Conservation (phyloP, 1,284 basidiomycete genomes). For the Neolentinus lepideus region DNA sequence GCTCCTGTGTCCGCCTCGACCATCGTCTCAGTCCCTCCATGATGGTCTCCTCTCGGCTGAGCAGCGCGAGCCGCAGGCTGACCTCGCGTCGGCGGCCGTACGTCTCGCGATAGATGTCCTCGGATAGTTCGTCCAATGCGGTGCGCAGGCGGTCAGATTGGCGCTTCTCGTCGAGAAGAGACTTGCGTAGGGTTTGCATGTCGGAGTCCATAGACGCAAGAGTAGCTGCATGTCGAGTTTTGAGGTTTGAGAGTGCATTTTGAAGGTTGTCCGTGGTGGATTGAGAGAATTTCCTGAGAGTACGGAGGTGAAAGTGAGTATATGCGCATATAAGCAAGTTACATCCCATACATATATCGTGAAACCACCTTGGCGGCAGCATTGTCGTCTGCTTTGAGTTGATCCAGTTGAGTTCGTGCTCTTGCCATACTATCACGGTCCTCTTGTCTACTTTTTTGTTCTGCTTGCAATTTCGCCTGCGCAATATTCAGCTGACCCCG, state of each 20-base stretch:
- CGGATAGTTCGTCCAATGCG: constrained; percentile 67
- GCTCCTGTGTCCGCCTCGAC: constrained; percentile 44
- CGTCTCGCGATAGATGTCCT: constrained; percentile 66
- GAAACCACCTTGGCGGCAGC: constrained; percentile 82
- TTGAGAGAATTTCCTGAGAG: constrained; percentile 77
- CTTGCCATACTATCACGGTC: constrained; percentile 39
- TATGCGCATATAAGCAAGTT: neutral
- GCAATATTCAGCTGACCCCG: constrained; percentile 36
- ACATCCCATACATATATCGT: constrained; percentile 67
- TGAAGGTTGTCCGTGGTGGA: constrained; percentile 68
- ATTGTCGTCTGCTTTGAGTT: constrained; percentile 60
- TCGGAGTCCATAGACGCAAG: constrained; percentile 45
- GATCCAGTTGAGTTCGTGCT: constrained; percentile 50
- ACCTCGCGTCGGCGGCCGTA: constrained; percentile 75
- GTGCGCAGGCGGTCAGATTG: constrained; percentile 45
- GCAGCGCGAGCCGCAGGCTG: constrained; percentile 56
- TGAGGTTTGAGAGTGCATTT: constrained; percentile 51
- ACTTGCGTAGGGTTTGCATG: constrained; percentile 35
- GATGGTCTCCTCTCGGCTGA: constrained; percentile 61
- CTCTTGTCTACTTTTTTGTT: constrained; percentile 33
- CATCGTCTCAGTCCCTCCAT: constrained; percentile 49
- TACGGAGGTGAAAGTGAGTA: neutral
- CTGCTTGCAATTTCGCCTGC: constrained; percentile 37
- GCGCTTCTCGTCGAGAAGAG: constrained; percentile 33
- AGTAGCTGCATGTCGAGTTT: constrained; percentile 58